Base-by-base conservation (phyloP, 371 early-diverging fungal species). In the Mucor racemosus region DNA sequence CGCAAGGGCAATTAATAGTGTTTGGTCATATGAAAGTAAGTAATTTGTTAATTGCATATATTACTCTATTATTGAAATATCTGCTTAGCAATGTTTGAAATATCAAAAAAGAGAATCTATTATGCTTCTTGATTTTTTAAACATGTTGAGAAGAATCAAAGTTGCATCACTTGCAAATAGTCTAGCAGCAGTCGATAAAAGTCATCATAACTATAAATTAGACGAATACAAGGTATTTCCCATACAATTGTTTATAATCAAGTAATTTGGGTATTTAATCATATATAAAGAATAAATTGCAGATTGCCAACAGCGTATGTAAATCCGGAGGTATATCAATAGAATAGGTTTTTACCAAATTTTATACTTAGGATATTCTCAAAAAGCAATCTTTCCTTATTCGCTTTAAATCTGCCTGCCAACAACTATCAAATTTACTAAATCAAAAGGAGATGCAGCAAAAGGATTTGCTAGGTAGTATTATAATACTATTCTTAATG, bases 21-120 rank as follows among this genome's bases (percentile, higher is more conserved):
- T 42, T 64, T 13, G 41, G 58, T 5, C 56, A 64, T 21, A 14
- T 64, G n/a, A 57, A 57, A 44, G 64, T 42, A 46, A 46, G 35
- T 59, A 5, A n/a, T 44, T 0, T 17, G 4, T 10, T 11, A 11
- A 11, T 11, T 13, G 21, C 10, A 21, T 38, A 38, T 38, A 10
- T 21, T 48, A 7, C n/a, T 3, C 1, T 19, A 19, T 48, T 48
- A 19, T 9, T 48, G 17, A 48, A 48, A 7, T 17, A 48, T 19
- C 9, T 8, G 5, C 7, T n/a, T 53, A 53, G 53, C 13, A 53
- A 31, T 53, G 53, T 6, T 14, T 53, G 7, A 53, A 31, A 10
- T 53, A 53, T 31, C 26, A 53, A 5, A 10, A 26, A 6, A 53
- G 14, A 26, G 53, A 53, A 14, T 31, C 53, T 11, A 0, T 31